Conservation (phyloP, 1,284 basidiomycete genomes). For the Austroboletus niveus region DNA sequence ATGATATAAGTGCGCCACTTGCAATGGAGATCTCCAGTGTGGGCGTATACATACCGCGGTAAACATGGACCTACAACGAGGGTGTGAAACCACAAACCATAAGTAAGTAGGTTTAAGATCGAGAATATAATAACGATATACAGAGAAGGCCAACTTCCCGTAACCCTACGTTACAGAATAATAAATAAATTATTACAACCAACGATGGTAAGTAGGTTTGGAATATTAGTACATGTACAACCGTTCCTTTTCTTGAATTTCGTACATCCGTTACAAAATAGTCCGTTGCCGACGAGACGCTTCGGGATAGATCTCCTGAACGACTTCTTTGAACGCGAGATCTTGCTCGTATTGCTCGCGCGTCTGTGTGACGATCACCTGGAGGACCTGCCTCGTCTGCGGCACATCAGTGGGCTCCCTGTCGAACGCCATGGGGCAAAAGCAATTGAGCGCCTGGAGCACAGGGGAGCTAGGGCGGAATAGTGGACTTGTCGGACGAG, state of each 20-base stretch:
- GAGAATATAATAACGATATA: slow-evolving; percentile 6
- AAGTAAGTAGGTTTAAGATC: background rate
- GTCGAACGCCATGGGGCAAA: slow-evolving; percentile 27
- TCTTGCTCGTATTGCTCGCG: slow-evolving; percentile 35
- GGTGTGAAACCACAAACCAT: background rate
- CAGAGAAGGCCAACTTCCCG: slow-evolving; percentile 16
- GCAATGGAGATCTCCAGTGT: background rate
- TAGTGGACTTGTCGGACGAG: slow-evolving; percentile 25
- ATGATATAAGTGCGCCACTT: background rate
- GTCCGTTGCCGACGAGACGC: slow-evolving; percentile 17
- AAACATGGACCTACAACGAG: background rate
- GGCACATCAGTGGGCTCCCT: slow-evolving; percentile 15
- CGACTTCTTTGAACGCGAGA: slow-evolving; percentile 30
- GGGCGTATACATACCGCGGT: too few species aligned
- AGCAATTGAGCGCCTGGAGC: slow-evolving; percentile 30
- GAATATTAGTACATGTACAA: background rate
- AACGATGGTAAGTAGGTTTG: background rate
- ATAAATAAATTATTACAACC: slow-evolving; percentile 14
- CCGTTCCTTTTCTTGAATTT: slow-evolving; percentile 10
- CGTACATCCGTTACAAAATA: background rate
- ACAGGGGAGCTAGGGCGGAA: slow-evolving; percentile 26
- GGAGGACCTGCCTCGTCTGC: slow-evolving; percentile 20
- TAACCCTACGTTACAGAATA: slow-evolving; percentile 23
- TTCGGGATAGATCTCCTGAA: slow-evolving; percentile 31
- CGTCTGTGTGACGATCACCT: slow-evolving; percentile 35